A percentile compares a stretch with the other conserved stretches of the same genome.
phyloP scores from a whole-genome alignment of 2,329 filamentous ascomycete genomes.

The Diplodia intermedia region DNA sequence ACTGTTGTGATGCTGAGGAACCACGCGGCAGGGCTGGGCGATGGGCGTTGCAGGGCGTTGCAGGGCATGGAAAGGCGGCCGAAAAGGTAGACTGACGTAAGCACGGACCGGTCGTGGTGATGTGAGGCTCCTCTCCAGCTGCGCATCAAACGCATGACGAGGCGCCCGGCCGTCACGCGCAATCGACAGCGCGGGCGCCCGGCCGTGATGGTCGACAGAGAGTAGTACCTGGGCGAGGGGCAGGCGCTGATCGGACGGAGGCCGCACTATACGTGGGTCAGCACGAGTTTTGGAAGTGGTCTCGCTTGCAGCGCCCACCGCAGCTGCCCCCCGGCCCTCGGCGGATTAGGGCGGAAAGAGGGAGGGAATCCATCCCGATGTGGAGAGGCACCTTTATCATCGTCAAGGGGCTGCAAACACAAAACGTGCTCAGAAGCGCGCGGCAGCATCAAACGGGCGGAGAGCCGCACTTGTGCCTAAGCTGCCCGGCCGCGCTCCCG shows the following conservation, averaged over 20 bases:
- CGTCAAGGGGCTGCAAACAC: constrained; percentile 11
- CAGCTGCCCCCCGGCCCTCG: constrained; percentile 4
- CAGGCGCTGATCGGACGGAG: constrained; percentile 1
- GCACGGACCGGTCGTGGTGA: constrained; percentile 22
- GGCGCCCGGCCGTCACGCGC: background rate
- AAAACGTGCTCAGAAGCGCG: constrained; percentile 27
- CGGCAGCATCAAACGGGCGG: background rate
- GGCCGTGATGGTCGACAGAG: background rate
- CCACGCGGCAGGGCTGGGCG: background rate
- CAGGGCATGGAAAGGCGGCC: constrained; percentile 23
- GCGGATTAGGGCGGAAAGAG: constrained; percentile 24
- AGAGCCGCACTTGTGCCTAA: background rate
- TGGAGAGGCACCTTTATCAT: background rate
- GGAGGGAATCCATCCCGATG: background rate
- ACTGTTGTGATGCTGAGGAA: background rate
- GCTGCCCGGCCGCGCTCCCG: too few species aligned
- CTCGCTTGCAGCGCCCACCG: constrained; percentile 13
- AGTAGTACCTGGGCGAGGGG: background rate
- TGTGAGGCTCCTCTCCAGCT: constrained; percentile 7
- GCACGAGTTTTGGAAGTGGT: constrained; percentile 26
- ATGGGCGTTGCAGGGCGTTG: constrained; percentile 14
- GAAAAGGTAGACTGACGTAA: constrained; percentile 22
- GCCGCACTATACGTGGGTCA: constrained; percentile 29
- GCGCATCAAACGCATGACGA: background rate
- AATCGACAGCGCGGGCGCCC: background rate